These are phyloP conservation scores for Nigrospora osmanthi DNA, from an alignment of 2,329 filamentous ascomycete species.

Conservation along the genomic window DNA sequence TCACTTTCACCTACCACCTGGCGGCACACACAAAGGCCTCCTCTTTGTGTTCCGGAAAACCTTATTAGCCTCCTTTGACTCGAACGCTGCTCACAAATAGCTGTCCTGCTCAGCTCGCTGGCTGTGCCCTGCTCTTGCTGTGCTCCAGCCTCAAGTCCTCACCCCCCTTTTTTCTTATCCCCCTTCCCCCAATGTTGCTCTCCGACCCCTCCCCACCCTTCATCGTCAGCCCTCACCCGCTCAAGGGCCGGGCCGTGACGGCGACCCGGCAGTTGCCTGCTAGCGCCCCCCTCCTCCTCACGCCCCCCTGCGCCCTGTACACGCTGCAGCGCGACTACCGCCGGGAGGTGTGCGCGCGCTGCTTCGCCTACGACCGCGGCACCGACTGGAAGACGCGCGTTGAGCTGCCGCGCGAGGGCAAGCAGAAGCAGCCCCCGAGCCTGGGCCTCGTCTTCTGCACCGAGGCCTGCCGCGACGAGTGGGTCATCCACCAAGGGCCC, in stretches of 20 bases:
- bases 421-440: not conserved
- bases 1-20: too few relatives aligned
- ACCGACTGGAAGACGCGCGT: constrained; percentile 1
- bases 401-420: not conserved
- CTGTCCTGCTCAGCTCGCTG: too few relatives aligned
- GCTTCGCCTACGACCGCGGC: constrained; percentile 1
- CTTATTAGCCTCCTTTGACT: too few relatives aligned
- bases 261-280: not conserved
- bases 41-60: too few relatives aligned
- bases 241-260: constrained; percentile 1
- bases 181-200: too few relatives aligned
- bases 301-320: not conserved
- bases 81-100: too few relatives aligned
- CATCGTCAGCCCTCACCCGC: not conserved
- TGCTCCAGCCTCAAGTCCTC: too few relatives aligned
- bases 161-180: too few relatives aligned
- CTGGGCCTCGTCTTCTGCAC: not conserved
- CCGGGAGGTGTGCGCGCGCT: constrained; percentile 2
- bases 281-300: not conserved
- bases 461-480: not conserved
- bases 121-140: too few relatives aligned
- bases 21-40: too few relatives aligned
- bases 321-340: constrained; percentile 1
- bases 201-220: not conserved
- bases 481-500: not conserved